phyloP scores from a whole-genome alignment of 2,329 filamentous ascomycete species.

The Didymella sp. region DNA sequence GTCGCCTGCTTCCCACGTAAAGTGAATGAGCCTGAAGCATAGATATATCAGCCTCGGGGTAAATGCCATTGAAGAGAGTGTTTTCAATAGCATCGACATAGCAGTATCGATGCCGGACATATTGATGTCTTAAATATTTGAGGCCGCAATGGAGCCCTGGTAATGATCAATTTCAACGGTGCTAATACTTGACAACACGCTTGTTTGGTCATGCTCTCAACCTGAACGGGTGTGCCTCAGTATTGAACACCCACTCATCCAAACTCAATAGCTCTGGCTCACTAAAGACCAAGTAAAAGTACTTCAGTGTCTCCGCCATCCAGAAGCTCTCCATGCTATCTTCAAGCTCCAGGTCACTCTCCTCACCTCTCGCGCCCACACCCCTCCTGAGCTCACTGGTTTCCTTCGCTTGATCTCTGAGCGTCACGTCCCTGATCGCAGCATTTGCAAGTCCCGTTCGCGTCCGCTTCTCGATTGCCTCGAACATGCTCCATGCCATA shows the following conservation, averaged over 20 bases:
- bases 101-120: too few relatives aligned
- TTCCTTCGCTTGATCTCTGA: slow-evolving; percentile 25
- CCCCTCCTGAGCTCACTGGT: slow-evolving; percentile 6
- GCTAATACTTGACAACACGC: too few relatives aligned
- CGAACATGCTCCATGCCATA: slow-evolving; percentile 76
- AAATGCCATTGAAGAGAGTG: too few relatives aligned
- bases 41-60: too few relatives aligned
- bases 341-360: slow-evolving; percentile 47
- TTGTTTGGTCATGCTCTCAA: slow-evolving; percentile 6
- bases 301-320: slow-evolving; percentile 71
- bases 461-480: slow-evolving; percentile 66
- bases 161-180: too few relatives aligned
- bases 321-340: slow-evolving; percentile 77
- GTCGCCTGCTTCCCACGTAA: too few relatives aligned
- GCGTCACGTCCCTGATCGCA: slow-evolving; percentile 61
- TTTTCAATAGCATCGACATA: too few relatives aligned
- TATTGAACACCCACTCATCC: slow-evolving; percentile 67
- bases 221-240: slow-evolving; percentile 51
- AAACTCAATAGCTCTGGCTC: slow-evolving; percentile 64
- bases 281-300: slow-evolving; percentile 67
- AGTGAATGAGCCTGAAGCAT: too few relatives aligned
- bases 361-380: slow-evolving; percentile 12
- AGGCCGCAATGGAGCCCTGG: too few relatives aligned
- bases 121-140: too few relatives aligned
- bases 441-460: slow-evolving; percentile 67